Evolutionary conservation across 31 red algal species (phyloP), one percentile per base, ranked within the genome.

Genomic region (Odonthalia washingtoniensis): DNA sequence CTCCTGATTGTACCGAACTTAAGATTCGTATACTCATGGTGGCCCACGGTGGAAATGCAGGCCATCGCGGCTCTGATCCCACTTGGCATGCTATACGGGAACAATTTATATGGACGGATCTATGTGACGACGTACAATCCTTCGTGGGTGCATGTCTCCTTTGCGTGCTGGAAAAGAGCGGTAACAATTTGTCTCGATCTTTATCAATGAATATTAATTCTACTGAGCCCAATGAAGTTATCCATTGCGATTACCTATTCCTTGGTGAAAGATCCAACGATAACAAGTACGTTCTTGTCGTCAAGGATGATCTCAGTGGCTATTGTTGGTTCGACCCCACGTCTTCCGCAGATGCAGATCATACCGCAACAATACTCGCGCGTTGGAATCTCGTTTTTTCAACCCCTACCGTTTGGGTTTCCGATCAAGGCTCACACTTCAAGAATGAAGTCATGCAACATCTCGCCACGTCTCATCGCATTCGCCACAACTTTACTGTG

Each of bases 241-340:
- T 85, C 5, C 65, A 85, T 46, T 72, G 70, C 52, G 64, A 85
- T 68, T 74, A 85, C n/a, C 52, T 85, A 2, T 85, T 72, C 65
- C 65, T 85, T 32, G 65, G 81, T 9, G 65, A n/a, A n/a, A n/a
- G n/a, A n/a, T n/a, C n/a, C n/a, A n/a, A n/a, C n/a, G n/a, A n/a
- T n/a, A n/a, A n/a, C n/a, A n/a, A n/a, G n/a, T n/a, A n/a, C n/a
- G n/a, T n/a, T n/a, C n/a, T n/a, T n/a, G n/a, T n/a, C n/a, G n/a
- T n/a, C n/a, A n/a, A n/a, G n/a, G n/a, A n/a, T n/a, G n/a, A n/a
- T n/a, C n/a, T n/a, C n/a, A n/a, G n/a, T n/a, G n/a, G n/a, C n/a
- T n/a, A n/a, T n/a, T n/a, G n/a, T n/a, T n/a, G n/a, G n/a, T n/a
- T n/a, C n/a, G n/a, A n/a, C n/a, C n/a, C n/a, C n/a, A n/a, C n/a